Percentiles rank a stretch among this genome's conserved stretches.
phyloP scores from a whole-genome alignment of 1,284 basidiomycete species.

The Sporisorium iseilematis-ciliati region DNA sequence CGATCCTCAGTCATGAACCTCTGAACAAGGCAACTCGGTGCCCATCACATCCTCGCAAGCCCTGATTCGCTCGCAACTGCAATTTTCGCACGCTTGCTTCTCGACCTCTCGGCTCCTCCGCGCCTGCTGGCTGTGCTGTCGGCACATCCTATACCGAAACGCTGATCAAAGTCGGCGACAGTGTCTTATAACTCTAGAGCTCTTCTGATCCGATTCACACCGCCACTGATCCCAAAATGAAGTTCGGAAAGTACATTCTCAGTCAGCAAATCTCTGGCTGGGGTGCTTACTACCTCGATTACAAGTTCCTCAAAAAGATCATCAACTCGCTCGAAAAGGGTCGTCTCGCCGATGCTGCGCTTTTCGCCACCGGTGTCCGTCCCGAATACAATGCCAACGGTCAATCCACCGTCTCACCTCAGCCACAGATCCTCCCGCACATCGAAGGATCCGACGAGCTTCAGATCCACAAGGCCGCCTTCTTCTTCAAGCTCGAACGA shows the following conservation, averaged over 20 bases:
- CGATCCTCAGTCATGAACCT: conserved; percentile 1
- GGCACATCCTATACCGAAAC: background rate
- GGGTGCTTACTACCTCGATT: conserved; percentile 96
- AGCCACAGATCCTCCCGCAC: conserved; percentile 55
- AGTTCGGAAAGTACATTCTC: conserved; percentile 99
- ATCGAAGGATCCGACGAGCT: conserved; percentile 64
- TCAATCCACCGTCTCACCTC: conserved; percentile 31
- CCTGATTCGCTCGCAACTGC: background rate
- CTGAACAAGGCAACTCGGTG: background rate
- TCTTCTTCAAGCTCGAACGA: conserved; percentile 98
- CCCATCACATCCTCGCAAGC: background rate
- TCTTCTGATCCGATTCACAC: background rate
- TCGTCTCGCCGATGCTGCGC: conserved; percentile 86
- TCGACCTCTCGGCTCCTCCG: background rate
- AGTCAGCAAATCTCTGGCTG: conserved; percentile 97
- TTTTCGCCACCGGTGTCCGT: conserved; percentile 84
- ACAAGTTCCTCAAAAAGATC: conserved; percentile 98
- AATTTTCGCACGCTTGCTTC: background rate
- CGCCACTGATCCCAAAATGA: conserved; percentile 26
- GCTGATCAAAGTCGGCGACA: background rate
- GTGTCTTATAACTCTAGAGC: no score
- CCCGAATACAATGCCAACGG: conserved; percentile 71
- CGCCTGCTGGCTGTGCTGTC: conserved; percentile 1
- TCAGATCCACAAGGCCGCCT: conserved; percentile 89
- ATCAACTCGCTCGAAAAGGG: conserved; percentile 97